Conservation (phyloP, 768 basidiomycete species). For the Calvatia gigantea region DNA sequence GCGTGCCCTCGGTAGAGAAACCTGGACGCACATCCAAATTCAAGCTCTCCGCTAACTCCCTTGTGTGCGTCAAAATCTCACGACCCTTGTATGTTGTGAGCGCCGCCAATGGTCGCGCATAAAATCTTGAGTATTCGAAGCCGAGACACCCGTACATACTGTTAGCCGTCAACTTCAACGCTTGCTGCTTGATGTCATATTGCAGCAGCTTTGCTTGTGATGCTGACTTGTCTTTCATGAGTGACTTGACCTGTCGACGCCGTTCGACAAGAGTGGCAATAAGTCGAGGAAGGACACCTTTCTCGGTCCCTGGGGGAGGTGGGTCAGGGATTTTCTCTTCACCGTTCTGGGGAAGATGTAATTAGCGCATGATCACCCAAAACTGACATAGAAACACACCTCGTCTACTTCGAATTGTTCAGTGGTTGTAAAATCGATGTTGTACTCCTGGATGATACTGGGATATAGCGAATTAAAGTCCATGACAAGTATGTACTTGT, state of each 20-base stretch:
- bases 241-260: slow-evolving; percentile 82
- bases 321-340: slow-evolving; percentile 92
- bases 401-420: slow-evolving; percentile 66
- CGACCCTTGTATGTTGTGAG: slow-evolving; percentile 97
- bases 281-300: slow-evolving; percentile 93
- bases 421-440: slow-evolving; percentile 98
- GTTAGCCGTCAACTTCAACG: slow-evolving; percentile 96
- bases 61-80: slow-evolving; percentile 92
- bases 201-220: slow-evolving; percentile 77
- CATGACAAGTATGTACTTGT: slow-evolving; percentile 97
- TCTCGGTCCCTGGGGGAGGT: slow-evolving; percentile 62
- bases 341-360: slow-evolving; percentile 30
- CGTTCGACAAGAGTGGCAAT: slow-evolving; percentile 95
- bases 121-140: slow-evolving; percentile 95
- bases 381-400: slow-evolving; percentile 22
- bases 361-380: neutral
- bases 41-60: slow-evolving; percentile 87
- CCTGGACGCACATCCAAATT: slow-evolving; percentile 71
- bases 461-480: slow-evolving; percentile 99
- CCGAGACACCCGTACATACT: slow-evolving; percentile 99
- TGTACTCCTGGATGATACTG: slow-evolving; percentile 99
- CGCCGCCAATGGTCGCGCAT: slow-evolving; percentile 94
- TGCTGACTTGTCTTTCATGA: slow-evolving; percentile 87
- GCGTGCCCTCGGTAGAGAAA: neutral
- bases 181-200: slow-evolving; percentile 98